phyloP scores from a whole-genome alignment of 192 early-diverging fungal species.

The Coemansia sp. region DNA sequence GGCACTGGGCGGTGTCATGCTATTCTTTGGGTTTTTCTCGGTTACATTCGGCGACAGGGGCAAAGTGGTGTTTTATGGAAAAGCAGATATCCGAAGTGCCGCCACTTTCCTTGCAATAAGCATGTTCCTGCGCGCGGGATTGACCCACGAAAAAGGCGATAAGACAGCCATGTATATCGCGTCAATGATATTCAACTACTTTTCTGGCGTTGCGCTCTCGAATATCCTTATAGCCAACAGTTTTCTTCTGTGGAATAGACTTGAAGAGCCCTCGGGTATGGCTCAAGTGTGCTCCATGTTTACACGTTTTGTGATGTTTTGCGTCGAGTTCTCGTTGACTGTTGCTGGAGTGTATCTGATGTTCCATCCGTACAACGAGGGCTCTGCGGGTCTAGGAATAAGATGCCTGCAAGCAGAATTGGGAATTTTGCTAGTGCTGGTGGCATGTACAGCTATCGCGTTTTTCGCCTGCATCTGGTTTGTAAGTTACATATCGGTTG shows the following conservation, averaged over 20 bases:
- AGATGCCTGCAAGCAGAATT: slow-evolving; percentile 15
- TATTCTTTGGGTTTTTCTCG: slow-evolving; percentile 10
- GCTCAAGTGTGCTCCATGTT: background rate
- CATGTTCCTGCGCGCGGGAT: slow-evolving; percentile 27
- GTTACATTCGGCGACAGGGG: background rate
- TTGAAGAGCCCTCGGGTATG: background rate
- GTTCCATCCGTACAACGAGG: background rate
- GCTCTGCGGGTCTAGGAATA: background rate
- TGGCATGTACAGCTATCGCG: background rate
- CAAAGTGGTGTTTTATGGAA: background rate
- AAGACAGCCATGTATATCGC: slow-evolving; percentile 28
- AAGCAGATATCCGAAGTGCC: slow-evolving; percentile 4
- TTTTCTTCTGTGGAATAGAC: background rate
- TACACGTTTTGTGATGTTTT: background rate
- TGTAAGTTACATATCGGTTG: background rate
- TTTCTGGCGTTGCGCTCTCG: background rate
- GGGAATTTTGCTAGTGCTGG: background rate
- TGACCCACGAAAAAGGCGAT: slow-evolving; percentile 14
- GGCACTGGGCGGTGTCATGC: slow-evolving; percentile 19
- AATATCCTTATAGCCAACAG: background rate
- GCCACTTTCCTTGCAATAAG: slow-evolving; percentile 13
- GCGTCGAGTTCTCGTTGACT: background rate
- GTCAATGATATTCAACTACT: slow-evolving; percentile 32
- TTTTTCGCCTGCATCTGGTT: background rate
- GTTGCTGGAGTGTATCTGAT: slow-evolving; percentile 1